Conservation (phyloP, 139 green algal genomes). For the Chlorella ohadii region DNA sequence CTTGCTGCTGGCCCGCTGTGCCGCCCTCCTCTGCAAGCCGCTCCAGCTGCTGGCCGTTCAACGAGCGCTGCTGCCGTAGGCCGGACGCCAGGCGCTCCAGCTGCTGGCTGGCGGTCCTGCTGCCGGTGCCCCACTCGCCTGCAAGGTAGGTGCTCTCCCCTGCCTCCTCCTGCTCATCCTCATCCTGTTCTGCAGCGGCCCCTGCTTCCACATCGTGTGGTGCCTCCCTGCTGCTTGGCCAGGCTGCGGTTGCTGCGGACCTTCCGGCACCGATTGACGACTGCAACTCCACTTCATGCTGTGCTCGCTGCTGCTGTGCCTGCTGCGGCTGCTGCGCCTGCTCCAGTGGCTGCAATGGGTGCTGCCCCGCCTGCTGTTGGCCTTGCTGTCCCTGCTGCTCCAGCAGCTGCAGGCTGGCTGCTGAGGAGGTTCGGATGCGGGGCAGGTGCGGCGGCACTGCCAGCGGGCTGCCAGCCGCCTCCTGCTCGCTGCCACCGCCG, state of each 20-base stretch:
- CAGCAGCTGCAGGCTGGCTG: background rate
- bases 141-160: background rate
- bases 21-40: background rate
- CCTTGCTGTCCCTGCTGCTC: background rate
- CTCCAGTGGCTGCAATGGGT: background rate
- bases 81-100: background rate
- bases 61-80: background rate
- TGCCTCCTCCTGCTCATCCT: too few relatives aligned
- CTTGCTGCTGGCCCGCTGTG: background rate
- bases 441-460: background rate
- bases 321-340: background rate
- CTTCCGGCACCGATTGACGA: too few relatives aligned
- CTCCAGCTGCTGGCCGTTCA: background rate
- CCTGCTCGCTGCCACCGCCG: background rate
- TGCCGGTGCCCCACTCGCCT: background rate
- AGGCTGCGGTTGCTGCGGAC: too few relatives aligned
- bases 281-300: background rate
- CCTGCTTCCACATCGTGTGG: too few relatives aligned
- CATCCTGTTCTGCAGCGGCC: too few relatives aligned
- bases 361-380: background rate
- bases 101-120: background rate
- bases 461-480: background rate
- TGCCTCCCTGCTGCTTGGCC: too few relatives aligned
- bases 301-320: background rate
- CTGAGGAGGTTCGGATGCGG: slow-evolving; percentile 28